Conservation (phyloP, 2,329 filamentous ascomycete genomes). For the Gremmenia infestans region DNA sequence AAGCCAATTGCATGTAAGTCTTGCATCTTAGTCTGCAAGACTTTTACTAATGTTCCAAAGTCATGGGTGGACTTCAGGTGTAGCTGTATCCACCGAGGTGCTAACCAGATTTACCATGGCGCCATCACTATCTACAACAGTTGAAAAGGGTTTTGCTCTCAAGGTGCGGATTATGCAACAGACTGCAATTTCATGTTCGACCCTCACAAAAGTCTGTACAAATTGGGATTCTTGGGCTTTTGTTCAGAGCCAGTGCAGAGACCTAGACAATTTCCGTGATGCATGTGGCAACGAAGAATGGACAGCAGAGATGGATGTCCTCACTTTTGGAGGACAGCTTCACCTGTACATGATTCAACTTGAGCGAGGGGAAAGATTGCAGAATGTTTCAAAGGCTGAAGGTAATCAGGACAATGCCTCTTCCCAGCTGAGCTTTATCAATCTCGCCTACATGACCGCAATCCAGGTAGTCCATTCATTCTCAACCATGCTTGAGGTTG, state of each 20-base stretch:
- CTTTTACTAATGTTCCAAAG: not conserved
- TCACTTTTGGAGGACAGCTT: conserved; percentile 7
- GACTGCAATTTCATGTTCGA: not conserved
- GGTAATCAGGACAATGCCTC: not conserved
- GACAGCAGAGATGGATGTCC: conserved; percentile 8
- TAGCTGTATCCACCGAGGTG: not conserved
- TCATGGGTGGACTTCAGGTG: not conserved
- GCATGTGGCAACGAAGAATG: conserved; percentile 2
- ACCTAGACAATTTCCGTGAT: conserved; percentile 6
- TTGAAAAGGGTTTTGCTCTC: not conserved
- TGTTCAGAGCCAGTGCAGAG: conserved; percentile 6
- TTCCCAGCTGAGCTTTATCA: not conserved
- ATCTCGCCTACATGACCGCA: not conserved
- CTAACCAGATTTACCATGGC: not conserved
- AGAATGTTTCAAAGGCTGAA: not conserved
- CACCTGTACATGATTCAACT: conserved; percentile 8
- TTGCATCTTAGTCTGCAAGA: not conserved
- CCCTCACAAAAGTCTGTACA: not conserved
- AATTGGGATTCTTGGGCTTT: conserved; percentile 1
- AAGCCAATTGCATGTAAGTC: conserved; percentile 1
- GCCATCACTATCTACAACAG: not conserved
- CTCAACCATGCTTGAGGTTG: not conserved
- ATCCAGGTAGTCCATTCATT: not conserved
- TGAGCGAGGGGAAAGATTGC: not conserved
- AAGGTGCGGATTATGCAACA: not conserved